Base-by-base conservation (phyloP, 176 grass and related monocot species). In the Puccinellia tenuiflora region DNA sequence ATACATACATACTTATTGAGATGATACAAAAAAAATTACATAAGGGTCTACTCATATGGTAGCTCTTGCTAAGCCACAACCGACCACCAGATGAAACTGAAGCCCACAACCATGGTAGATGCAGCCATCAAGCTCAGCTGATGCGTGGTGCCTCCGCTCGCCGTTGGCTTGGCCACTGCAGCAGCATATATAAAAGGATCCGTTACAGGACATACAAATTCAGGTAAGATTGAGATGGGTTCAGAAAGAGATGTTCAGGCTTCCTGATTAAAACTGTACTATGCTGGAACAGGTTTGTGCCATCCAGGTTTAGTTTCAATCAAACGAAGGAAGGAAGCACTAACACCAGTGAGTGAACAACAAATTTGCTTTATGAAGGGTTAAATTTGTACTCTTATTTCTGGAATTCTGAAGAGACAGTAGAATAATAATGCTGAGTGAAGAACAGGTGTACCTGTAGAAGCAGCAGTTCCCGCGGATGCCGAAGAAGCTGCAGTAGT, bases 151-250 rank as follows among this genome's bases (percentile, higher is more conserved):
- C 55, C 28, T 29, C 55, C 55, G 29, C 40, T 86, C 5, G 77
- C 52, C 6, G 71, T 34, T 43, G 88, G 88, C 45, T 85, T 89
- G 42, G 78, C 56, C 62, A 71, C 88, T 89, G 62, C 70, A 70
- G 35, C 5, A 18, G 13, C 11, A 50, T 6, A n/a, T n/a, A n/a
- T n/a, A 67, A 21, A 88, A 53, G 10, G 42, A 2, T 79, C 42
- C 21, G 17, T 24, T 63, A 24, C 3, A 2, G 6, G 5, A 25
- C 10, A 0, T 14, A 3, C 15, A 35, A 35, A 25, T 21, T 22
- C 53, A 38, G 83, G 1, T 39, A 29, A 4, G 1, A 28, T 33
- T 50, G 40, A 47, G 47, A 9, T 39, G 5, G 37, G 28, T 18
- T 42, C 34, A 60, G 28, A 48, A 28, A 48, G 24, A 20, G 35